Base-by-base conservation (phyloP, 2,329 filamentous ascomycete species). In the Dichotomopilus funicola region DNA sequence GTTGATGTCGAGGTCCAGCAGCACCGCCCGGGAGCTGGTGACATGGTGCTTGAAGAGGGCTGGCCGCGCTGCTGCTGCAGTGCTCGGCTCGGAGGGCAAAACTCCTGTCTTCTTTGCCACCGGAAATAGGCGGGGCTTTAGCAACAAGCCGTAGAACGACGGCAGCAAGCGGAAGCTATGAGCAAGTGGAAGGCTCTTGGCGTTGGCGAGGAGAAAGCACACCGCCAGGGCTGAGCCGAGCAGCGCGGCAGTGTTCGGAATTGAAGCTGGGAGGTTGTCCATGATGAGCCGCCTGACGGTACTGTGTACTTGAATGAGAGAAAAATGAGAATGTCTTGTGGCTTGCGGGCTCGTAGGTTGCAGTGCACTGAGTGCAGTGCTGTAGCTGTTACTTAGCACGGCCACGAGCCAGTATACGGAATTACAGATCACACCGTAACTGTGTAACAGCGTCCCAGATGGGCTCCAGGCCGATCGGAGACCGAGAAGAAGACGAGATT, bases 1-100 rank as follows among this genome's bases (percentile, higher is more conserved):
- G 49, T 51, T 51, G 31, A 51, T 19, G 49, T 51, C 49, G 11
- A 51, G 38, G 27, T 51, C 49, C 5, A 36, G n/a, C 9, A 44
- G 49, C 27, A 44, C 49, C 13, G 49, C 33, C 27, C 49, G 49
- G 11, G 49, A 44, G 11, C 36, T 8, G 27, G 49, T 36, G 49
- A 33, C 10, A 13, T 44, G 49, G 40, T 51, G 40, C 4, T 27
- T 13, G 49, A 51, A 51, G 49, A 51, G 49, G n/a, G 11, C 49
- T 12, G 49, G 49, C 4, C 27, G 48, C 19, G 48, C 48, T 11
- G 47, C 47, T 4, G 35, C 19, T 6, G 47, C 6, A 4, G 27
- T 12, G 44, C 13, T 27, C 19, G 42, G 42, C n/a, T 31, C 19
- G 6, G 42, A 19, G 41, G n/a, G 12, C 41, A 43, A 43, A 6